These are phyloP conservation scores for Schizosaccharomyces octosporus DNA, from an alignment of 805 yeast genomes.

Conservation along the genomic window DNA sequence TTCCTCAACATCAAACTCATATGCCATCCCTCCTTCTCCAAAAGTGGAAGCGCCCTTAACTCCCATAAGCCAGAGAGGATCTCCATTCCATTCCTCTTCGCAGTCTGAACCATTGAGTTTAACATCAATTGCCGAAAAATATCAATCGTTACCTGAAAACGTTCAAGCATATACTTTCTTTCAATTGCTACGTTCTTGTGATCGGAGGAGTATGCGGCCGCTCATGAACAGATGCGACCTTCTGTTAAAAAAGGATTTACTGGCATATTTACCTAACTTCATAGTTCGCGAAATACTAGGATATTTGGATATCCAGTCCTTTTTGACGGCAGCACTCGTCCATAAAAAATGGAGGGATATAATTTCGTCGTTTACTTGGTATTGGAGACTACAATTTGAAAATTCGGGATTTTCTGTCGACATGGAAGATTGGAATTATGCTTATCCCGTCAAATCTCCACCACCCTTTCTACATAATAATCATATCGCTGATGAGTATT, in stretches of 20 bases:
- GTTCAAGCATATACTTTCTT: neutral
- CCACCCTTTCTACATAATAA: neutral
- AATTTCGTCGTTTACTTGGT: constrained; percentile 29
- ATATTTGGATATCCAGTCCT: constrained; percentile 35
- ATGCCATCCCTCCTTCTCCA: neutral
- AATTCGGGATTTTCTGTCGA: constrained; percentile 32
- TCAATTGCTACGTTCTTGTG: neutral
- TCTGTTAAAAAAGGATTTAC: constrained; percentile 46
- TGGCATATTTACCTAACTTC: constrained; percentile 50
- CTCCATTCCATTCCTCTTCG: neutral
- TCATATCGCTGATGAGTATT: neutral
- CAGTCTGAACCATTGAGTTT: neutral
- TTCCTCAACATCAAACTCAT: neutral
- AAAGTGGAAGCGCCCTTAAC: neutral
- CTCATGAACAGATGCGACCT: constrained; percentile 11
- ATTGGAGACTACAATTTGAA: constrained; percentile 47
- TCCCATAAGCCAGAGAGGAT: no score
- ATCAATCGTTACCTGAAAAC: neutral
- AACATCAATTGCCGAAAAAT: neutral
- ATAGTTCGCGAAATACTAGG: constrained; percentile 39
- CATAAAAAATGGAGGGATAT: constrained; percentile 44
- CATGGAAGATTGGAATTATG: neutral
- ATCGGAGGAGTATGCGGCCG: neutral
- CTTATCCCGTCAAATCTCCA: neutral
- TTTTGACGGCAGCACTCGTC: constrained; percentile 37